These are phyloP conservation scores for Dictyostelium purpureum DNA, from an alignment of 78 protist genomes.

Conservation along the genomic window DNA sequence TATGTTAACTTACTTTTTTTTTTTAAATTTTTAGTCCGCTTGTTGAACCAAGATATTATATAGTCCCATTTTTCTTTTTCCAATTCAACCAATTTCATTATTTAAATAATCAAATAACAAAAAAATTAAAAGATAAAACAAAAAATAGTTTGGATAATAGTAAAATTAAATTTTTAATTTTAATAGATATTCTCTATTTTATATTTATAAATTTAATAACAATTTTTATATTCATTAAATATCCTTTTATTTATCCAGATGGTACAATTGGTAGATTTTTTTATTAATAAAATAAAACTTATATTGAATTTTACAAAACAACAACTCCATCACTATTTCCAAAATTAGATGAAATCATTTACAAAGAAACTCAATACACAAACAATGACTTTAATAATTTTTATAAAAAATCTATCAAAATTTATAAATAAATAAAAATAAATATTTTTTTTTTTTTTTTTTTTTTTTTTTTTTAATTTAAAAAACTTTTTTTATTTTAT, in stretches of 20 bases:
- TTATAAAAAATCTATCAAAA: too few species aligned
- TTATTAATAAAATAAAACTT: conserved; percentile 6
- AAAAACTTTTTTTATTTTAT: too few species aligned
- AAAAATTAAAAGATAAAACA: background rate
- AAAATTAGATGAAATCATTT: too few species aligned
- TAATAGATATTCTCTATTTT: conserved; percentile 8
- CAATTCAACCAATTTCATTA: conserved; percentile 15
- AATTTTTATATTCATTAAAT: conserved; percentile 25
- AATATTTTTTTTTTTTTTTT: too few species aligned
- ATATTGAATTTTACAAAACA: too few species aligned
- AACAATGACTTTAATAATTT: too few species aligned
- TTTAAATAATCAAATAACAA: background rate
- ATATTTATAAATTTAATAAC: conserved; percentile 8
- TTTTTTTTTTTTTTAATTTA: too few species aligned
- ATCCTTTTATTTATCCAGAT: conserved; percentile 62
- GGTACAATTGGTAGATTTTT: conserved; percentile 52
- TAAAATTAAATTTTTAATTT: background rate
- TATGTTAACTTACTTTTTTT: too few species aligned
- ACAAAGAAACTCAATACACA: too few species aligned
- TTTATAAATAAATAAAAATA: too few species aligned
- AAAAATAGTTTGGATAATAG: background rate
- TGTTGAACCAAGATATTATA: conserved; percentile 43
- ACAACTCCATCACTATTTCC: too few species aligned
- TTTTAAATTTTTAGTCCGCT: too few species aligned
- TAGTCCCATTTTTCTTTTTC: conserved; percentile 52